These are phyloP conservation scores for Antrodiella citrinella DNA, from an alignment of 768 basidiomycete species.

Conservation along the genomic window DNA sequence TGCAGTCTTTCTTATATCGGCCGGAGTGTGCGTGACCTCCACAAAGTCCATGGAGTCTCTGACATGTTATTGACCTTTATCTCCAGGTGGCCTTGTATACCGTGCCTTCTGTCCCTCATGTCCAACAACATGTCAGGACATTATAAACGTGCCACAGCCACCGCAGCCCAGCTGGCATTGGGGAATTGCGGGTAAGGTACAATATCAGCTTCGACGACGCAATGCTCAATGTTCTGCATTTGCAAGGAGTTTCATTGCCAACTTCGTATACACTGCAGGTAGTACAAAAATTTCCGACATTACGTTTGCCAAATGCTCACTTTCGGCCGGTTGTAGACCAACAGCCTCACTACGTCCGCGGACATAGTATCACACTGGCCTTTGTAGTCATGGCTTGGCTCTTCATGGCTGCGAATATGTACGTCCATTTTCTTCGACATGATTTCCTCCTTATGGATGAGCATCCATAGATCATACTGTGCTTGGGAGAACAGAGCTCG, in stretches of 20 bases:
- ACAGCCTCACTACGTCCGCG: conserved; percentile 47
- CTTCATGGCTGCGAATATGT: conserved; percentile 49
- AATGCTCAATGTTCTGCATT: not conserved
- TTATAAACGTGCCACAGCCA: conserved; percentile 56
- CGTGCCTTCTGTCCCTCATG: conserved; percentile 51
- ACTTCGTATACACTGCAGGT: conserved; percentile 53
- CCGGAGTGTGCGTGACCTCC: conserved; percentile 33
- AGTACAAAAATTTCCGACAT: conserved; percentile 3
- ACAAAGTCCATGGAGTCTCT: no score
- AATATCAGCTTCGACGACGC: not conserved
- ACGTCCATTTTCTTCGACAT: conserved; percentile 17
- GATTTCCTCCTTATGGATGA: not conserved
- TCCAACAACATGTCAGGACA: conserved; percentile 57
- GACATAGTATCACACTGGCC: conserved; percentile 52
- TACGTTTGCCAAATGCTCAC: not conserved
- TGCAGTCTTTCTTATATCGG: conserved; percentile 18
- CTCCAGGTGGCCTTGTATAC: conserved; percentile 44
- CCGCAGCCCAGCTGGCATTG: conserved; percentile 44
- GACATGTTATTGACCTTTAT: not conserved
- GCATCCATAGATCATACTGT: conserved; percentile 38
- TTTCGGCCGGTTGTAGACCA: conserved; percentile 34
- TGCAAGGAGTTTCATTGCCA: conserved; percentile 53
- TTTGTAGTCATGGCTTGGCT: conserved; percentile 48
- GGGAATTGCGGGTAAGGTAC: conserved; percentile 41
- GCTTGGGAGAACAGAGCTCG: conserved; percentile 55